Base-by-base conservation (phyloP, 495 filamentous ascomycete genomes). In the Trichoderma gamsii region DNA sequence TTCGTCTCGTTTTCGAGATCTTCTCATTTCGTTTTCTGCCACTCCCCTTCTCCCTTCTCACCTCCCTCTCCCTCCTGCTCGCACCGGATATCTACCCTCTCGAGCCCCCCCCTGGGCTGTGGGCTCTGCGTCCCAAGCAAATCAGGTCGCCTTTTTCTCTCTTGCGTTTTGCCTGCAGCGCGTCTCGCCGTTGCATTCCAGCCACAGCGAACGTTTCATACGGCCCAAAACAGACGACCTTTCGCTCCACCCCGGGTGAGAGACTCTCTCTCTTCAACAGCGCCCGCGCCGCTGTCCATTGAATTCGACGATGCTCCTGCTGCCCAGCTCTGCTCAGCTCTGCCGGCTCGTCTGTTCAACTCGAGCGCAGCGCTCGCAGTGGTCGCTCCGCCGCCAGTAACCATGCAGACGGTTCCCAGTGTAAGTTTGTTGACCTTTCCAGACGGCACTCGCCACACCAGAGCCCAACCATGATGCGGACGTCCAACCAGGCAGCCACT, bases 381-480 rank as follows among this genome's bases (percentile, higher is more conserved):
- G 56, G 56, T 61, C 56, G 56, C 56, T 25, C 11, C 6, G n/a
- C 15, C 27, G 56, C 56, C 72, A 73, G 75, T 73, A 73, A 82
- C 73, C 72, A 88, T 88, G 86, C 85, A 87, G 81, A 82, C 85
- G 51, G 79, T 88, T 76, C 85, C 86, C 72, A 87, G 83, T 80
- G 86, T 88, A 82, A 85, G 86, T 86, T 64, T 49, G 38, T 18
- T 67, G 65, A 13, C 41, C 65, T n/a, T 67, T 67, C 41, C 52
- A 21, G n/a, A 25, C 66, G 43, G n/a, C 44, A 15, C 43, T 16
- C n/a, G 23, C n/a, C 56, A 32, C 44, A 49, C 44, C 6, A 11
- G 15, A 49, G 56, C 56, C 56, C 56, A 61, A 61, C 56, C 27
- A 49, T 15, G 61, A 63, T 43, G 63, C 64, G 21, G 11, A 64